Evolutionary conservation across 2,329 filamentous ascomycete genomes (phyloP).

Genomic region (Coniochaeta sp.): DNA sequence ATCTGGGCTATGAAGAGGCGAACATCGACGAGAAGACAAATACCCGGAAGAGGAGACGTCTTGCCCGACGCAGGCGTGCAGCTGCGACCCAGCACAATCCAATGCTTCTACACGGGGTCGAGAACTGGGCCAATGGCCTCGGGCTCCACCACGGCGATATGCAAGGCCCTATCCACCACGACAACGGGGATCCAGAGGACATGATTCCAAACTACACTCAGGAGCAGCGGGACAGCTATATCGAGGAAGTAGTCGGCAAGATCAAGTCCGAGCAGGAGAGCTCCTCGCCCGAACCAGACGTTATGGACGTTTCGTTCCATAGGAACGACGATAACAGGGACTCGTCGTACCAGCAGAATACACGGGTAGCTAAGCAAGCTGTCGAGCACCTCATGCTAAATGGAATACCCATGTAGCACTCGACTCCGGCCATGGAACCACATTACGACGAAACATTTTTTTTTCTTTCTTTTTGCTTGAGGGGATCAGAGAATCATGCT

Average conservation of each 20-base stretch:
- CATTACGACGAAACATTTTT: not conserved
- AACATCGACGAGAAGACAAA: conserved; percentile 31
- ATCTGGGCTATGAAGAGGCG: conserved; percentile 37
- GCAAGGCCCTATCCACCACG: conserved; percentile 2
- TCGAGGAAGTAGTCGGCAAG: conserved; percentile 18
- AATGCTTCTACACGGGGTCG: conserved; percentile 8
- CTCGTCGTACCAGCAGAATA: not conserved
- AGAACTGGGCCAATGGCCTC: conserved; percentile 14
- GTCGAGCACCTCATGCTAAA: not conserved
- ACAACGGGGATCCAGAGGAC: conserved; percentile 6
- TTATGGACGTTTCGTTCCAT: not conserved
- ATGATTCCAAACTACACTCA: conserved; percentile 18
- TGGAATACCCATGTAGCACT: not conserved
- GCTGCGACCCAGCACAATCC: not conserved
- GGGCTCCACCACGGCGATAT: conserved; percentile 11
- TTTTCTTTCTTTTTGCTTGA: too few species aligned
- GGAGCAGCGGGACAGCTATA: conserved; percentile 23
- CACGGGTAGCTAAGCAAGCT: not conserved
- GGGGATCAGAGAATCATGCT: not conserved
- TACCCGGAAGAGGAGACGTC: conserved; percentile 28
- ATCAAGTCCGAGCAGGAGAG: conserved; percentile 9
- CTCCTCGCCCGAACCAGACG: conserved; percentile 6
- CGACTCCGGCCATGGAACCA: not conserved
- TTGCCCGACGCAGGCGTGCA: conserved; percentile 8
- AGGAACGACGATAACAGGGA: not conserved